phyloP scores from a whole-genome alignment of 345 rosid genomes.

The Jatropha curcas region DNA sequence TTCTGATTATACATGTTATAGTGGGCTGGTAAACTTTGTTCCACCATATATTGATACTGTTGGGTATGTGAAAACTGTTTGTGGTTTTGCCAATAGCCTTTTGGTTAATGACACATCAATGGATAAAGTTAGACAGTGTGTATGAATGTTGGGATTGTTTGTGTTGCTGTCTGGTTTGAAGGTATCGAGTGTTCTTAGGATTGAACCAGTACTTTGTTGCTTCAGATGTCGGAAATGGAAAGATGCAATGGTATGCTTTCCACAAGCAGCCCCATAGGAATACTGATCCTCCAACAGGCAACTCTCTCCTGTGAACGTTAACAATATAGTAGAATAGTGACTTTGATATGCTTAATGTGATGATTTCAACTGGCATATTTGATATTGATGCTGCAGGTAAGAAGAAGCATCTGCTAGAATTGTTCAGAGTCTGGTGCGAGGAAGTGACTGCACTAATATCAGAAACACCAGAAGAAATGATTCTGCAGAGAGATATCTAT shows the following conservation, averaged over 20 bases:
- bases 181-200: slow-evolving; percentile 31
- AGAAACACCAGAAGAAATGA: slow-evolving; percentile 24
- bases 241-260: slow-evolving; percentile 38
- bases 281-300: slow-evolving; percentile 21
- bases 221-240: slow-evolving; percentile 32
- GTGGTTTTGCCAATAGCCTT: neutral
- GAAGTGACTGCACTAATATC: slow-evolving; percentile 23
- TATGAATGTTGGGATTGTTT: neutral
- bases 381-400: slow-evolving; percentile 6
- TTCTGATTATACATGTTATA: slow-evolving; percentile 27
- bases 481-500: slow-evolving; percentile 19
- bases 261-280: slow-evolving; percentile 18
- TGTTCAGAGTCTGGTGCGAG: slow-evolving; percentile 24
- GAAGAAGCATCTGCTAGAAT: slow-evolving; percentile 16
- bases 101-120: neutral
- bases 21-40: slow-evolving; percentile 24
- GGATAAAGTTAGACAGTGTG: neutral
- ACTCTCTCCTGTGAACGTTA: neutral
- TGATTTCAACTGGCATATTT: neutral
- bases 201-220: slow-evolving; percentile 35
- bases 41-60: slow-evolving; percentile 18
- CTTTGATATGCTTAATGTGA: neutral
- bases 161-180: slow-evolving; percentile 19
- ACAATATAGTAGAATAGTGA: neutral
- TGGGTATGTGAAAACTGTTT: slow-evolving; percentile 11